These are phyloP conservation scores for Beta macrorhiza DNA, from an alignment of 179 eudicot genomes.

Conservation along the genomic window DNA sequence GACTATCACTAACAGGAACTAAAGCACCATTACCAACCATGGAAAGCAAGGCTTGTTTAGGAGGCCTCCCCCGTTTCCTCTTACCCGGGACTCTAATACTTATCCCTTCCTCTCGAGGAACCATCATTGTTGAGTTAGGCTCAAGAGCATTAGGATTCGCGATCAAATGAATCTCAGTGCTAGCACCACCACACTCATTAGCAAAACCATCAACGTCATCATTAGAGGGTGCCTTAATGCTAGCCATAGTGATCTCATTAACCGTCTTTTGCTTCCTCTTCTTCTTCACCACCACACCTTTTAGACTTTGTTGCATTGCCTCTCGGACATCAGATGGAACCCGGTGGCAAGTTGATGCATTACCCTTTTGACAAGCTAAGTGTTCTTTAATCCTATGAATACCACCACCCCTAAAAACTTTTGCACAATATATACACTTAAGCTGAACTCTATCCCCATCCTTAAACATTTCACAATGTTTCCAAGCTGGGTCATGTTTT, in stretches of 20 bases:
- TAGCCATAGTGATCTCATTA: conserved; percentile 41
- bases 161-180: conserved; percentile 46
- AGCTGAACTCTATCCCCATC: conserved; percentile 74
- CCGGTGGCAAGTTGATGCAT: conserved; percentile 77
- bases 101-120: conserved; percentile 42
- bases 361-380: conserved; percentile 90
- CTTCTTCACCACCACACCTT: conserved; percentile 64
- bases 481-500: conserved; percentile 97
- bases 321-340: conserved; percentile 68
- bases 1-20: conserved; percentile 16
- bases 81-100: conserved; percentile 41
- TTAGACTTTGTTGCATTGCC: conserved; percentile 77
- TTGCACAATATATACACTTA: conserved; percentile 83
- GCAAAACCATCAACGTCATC: conserved; percentile 44
- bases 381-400: conserved; percentile 95
- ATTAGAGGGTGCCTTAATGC: conserved; percentile 26
- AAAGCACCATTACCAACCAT: conserved; percentile 17
- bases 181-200: conserved; percentile 47
- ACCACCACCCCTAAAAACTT: conserved; percentile 91
- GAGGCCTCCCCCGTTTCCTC: conserved; percentile 68
- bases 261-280: conserved; percentile 69
- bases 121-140: conserved; percentile 34
- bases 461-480: conserved; percentile 77
- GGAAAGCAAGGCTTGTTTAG: conserved; percentile 24
- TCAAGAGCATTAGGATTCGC: conserved; percentile 44